Evolutionary conservation across 805 yeast genomes (phyloP).

Genomic region (Wickerhamomyces queroliae): DNA sequence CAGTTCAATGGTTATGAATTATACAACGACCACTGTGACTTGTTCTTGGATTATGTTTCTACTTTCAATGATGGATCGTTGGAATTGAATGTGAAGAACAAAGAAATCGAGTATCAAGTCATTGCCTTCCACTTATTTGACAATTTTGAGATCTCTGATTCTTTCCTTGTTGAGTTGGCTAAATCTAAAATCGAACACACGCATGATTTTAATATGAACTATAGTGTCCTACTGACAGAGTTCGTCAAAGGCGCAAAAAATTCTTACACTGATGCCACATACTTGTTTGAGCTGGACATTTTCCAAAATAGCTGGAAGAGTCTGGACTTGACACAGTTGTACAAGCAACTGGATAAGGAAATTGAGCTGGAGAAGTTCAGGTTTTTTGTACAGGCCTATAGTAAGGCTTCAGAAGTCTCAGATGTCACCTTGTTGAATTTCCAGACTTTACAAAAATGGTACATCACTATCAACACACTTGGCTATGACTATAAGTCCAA

Average conservation of each 20-base stretch:
- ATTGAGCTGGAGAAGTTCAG: slow-evolving; percentile 22
- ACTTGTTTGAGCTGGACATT: slow-evolving; percentile 18
- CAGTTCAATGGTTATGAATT: slow-evolving; percentile 27
- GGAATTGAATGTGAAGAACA: not conserved
- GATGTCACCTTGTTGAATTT: slow-evolving; percentile 8
- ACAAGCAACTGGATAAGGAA: slow-evolving; percentile 5
- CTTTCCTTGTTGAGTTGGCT: slow-evolving; percentile 24
- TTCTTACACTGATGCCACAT: slow-evolving; percentile 18
- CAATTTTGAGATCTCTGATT: slow-evolving; percentile 6
- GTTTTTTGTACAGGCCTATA: slow-evolving; percentile 22
- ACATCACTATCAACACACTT: not conserved
- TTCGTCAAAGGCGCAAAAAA: slow-evolving; percentile 18
- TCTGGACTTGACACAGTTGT: slow-evolving; percentile 13
- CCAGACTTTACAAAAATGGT: slow-evolving; percentile 10
- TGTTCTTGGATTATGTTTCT: slow-evolving; percentile 31
- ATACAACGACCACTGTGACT: slow-evolving; percentile 30
- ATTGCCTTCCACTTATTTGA: slow-evolving; percentile 21
- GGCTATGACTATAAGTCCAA: slow-evolving; percentile 20
- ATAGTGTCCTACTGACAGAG: slow-evolving; percentile 20
- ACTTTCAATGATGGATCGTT: slow-evolving; percentile 10
- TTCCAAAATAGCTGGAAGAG: slow-evolving; percentile 24
- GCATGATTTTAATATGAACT: slow-evolving; percentile 6
- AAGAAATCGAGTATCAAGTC: slow-evolving; percentile 18
- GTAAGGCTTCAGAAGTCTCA: slow-evolving; percentile 10
- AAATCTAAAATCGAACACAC: slow-evolving; percentile 10